Evolutionary conservation across 805 yeast species (phyloP).

Genomic region (Metschnikowia chrysomelidarum): DNA sequence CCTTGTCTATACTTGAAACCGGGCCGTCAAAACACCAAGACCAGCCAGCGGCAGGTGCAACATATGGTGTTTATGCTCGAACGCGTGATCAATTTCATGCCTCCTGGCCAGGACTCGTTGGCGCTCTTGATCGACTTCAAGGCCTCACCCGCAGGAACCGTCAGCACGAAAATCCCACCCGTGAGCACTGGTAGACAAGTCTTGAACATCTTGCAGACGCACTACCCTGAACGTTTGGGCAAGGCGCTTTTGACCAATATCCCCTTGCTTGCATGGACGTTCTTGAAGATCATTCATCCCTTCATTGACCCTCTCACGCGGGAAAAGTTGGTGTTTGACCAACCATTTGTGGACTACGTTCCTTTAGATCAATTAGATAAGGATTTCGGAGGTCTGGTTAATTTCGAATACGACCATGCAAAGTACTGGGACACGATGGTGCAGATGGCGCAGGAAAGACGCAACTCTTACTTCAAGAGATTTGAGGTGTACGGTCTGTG

Average conservation of each 20-base stretch:
- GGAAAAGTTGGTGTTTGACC: slow-evolving; percentile 88
- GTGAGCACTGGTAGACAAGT: slow-evolving; percentile 88
- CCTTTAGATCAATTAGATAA: slow-evolving; percentile 79
- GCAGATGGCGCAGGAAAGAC: slow-evolving; percentile 57
- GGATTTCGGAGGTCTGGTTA: slow-evolving; percentile 81
- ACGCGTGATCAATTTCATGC: slow-evolving; percentile 91
- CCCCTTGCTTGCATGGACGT: slow-evolving; percentile 93
- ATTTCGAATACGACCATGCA: slow-evolving; percentile 79
- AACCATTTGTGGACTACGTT: slow-evolving; percentile 81
- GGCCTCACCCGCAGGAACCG: slow-evolving; percentile 61
- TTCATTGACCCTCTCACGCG: slow-evolving; percentile 95
- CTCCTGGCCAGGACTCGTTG: slow-evolving; percentile 91
- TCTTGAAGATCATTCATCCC: slow-evolving; percentile 86
- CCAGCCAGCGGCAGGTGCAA: slow-evolving; percentile 90
- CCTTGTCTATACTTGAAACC: slow-evolving; percentile 93
- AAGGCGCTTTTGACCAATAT: slow-evolving; percentile 88
- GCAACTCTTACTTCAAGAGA: slow-evolving; percentile 61
- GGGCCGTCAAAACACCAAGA: slow-evolving; percentile 93
- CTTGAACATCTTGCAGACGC: slow-evolving; percentile 89
- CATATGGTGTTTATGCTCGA: slow-evolving; percentile 92
- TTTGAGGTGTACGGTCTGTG: slow-evolving; percentile 68
- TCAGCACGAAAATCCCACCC: slow-evolving; percentile 78
- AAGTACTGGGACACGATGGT: slow-evolving; percentile 74
- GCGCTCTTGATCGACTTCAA: slow-evolving; percentile 92
- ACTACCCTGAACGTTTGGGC: slow-evolving; percentile 96